These are phyloP conservation scores for Coemansia sp. DNA, from an alignment of 192 early-diverging fungal species.

Conservation along the genomic window DNA sequence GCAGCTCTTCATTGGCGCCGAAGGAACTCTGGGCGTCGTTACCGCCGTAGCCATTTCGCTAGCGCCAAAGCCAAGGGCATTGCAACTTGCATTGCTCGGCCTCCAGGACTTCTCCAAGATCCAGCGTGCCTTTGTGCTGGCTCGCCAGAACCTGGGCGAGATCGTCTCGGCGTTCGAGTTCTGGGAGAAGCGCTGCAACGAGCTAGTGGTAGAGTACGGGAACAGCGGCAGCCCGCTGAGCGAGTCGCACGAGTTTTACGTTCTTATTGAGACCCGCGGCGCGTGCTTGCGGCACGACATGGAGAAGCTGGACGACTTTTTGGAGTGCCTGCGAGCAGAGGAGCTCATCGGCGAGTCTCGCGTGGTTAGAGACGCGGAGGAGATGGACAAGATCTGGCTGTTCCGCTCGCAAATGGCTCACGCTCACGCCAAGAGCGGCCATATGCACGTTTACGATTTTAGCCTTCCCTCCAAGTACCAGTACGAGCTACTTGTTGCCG, in stretches of 20 bases:
- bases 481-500: conserved; percentile 36
- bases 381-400: conserved; percentile 41
- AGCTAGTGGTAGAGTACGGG: conserved; percentile 62
- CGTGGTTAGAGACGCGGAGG: conserved; percentile 22
- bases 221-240: conserved; percentile 21
- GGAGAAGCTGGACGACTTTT: conserved; percentile 62
- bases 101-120: conserved; percentile 80
- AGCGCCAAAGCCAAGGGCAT: conserved; percentile 70
- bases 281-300: conserved; percentile 89
- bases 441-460: conserved; percentile 56
- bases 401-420: conserved; percentile 54
- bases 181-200: conserved; percentile 80
- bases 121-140: conserved; percentile 77
- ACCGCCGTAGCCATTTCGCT: conserved; percentile 88
- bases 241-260: conserved; percentile 43
- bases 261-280: conserved; percentile 93
- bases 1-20: conserved; percentile 98
- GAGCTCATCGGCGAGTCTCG: conserved; percentile 17
- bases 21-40: conserved; percentile 94
- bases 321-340: conserved; percentile 19
- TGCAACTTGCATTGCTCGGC: conserved; percentile 80
- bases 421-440: conserved; percentile 49
- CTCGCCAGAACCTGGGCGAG: conserved; percentile 83
- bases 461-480: conserved; percentile 46
- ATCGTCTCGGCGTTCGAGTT: conserved; percentile 98